A percentile compares a stretch with the other conserved stretches of the same genome.
Conservation (phyloP, 2,329 filamentous ascomycete genomes). For the Diaporthe citriasiana region DNA sequence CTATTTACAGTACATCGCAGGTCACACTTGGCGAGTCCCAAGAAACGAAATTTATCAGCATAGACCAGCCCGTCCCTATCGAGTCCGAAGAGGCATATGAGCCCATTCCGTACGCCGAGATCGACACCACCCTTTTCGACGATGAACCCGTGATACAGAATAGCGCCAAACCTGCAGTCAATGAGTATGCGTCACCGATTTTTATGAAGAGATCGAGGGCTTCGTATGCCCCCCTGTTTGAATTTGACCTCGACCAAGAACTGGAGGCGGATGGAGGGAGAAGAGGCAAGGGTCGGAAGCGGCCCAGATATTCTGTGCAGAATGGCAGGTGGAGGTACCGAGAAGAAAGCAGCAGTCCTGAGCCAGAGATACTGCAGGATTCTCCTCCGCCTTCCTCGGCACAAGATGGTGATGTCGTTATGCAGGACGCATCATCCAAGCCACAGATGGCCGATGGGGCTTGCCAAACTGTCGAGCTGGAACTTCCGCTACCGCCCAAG, state of each 20-base stretch:
- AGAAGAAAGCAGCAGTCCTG: slow-evolving; percentile 79
- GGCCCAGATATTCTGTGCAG: slow-evolving; percentile 76
- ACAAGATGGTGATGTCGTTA: slow-evolving; percentile 30
- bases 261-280: slow-evolving; percentile 78
- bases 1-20: slow-evolving; percentile 45
- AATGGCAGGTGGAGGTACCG: slow-evolving; percentile 81
- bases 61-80: slow-evolving; percentile 60
- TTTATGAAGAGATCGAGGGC: slow-evolving; percentile 80
- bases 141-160: slow-evolving; percentile 20
- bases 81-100: slow-evolving; percentile 37
- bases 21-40: slow-evolving; percentile 62
- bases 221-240: slow-evolving; percentile 77
- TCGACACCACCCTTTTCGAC: slow-evolving; percentile 44
- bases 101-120: slow-evolving; percentile 32
- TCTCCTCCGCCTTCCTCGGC: slow-evolving; percentile 11
- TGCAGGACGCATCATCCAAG: slow-evolving; percentile 42
- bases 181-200: slow-evolving; percentile 81
- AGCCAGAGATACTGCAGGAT: slow-evolving; percentile 57
- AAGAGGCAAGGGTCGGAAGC: slow-evolving; percentile 75
- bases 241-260: slow-evolving; percentile 71
- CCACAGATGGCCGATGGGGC: slow-evolving; percentile 50
- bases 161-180: slow-evolving; percentile 43
- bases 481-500: slow-evolving; percentile 40
- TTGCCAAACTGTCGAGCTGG: slow-evolving; percentile 50
- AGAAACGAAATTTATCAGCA: slow-evolving; percentile 64